These are phyloP conservation scores for Hypoxylon sp. DNA, from an alignment of 2,329 filamentous ascomycete species.

Conservation along the genomic window DNA sequence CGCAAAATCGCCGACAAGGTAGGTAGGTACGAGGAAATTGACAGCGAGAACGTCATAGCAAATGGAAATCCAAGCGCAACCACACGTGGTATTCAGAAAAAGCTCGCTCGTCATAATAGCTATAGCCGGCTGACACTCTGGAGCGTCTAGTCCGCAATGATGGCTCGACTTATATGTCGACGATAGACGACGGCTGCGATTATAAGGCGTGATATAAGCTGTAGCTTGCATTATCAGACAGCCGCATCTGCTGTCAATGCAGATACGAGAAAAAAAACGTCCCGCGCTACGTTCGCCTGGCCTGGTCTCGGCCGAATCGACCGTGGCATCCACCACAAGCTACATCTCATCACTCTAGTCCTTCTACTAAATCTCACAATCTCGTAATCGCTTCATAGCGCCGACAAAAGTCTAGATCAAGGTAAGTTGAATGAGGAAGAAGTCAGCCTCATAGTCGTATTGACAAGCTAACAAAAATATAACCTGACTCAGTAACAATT, in stretches of 20 bases:
- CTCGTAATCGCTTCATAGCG: slow-evolving; percentile 23
- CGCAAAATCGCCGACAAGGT: not conserved
- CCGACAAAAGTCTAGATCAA: not conserved
- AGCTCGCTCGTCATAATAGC: not conserved
- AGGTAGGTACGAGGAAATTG: not conserved
- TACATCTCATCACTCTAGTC: slow-evolving; percentile 20
- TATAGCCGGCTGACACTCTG: slow-evolving; percentile 10
- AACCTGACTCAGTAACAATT: slow-evolving; percentile 18
- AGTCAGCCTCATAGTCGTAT: slow-evolving; percentile 30
- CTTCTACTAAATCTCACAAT: slow-evolving; percentile 14
- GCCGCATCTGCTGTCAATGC: slow-evolving; percentile 41
- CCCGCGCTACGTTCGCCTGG: slow-evolving; percentile 31
- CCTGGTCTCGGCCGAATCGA: slow-evolving; percentile 11
- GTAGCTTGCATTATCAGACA: slow-evolving; percentile 39
- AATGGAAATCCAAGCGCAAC: slow-evolving; percentile 9
- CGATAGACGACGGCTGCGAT: slow-evolving; percentile 20
- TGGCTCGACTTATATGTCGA: slow-evolving; percentile 17
- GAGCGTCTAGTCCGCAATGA: slow-evolving; percentile 25
- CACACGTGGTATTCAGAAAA: slow-evolving; percentile 16
- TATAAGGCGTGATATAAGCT: slow-evolving; percentile 28
- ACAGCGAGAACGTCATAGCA: slow-evolving; percentile 5
- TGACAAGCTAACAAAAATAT: slow-evolving; percentile 25
- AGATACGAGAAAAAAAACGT: slow-evolving; percentile 41
- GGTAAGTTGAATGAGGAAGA: slow-evolving; percentile 20
- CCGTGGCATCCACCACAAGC: slow-evolving; percentile 11